phyloP scores from a whole-genome alignment of 192 early-diverging fungal genomes.

The Coemansia pectinata region DNA sequence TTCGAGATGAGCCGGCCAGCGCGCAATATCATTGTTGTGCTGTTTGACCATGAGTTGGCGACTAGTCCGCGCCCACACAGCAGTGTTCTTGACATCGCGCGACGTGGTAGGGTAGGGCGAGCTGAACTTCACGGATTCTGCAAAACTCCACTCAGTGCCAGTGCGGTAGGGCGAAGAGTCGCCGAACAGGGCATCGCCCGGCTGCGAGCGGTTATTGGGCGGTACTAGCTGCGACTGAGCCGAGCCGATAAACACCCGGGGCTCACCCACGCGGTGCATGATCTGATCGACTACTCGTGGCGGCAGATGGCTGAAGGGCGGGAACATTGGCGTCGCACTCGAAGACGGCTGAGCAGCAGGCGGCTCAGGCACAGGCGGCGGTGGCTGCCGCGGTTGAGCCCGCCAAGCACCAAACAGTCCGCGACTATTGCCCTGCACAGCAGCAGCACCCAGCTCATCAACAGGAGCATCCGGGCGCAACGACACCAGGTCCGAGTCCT shows the following conservation, averaged over 20 bases:
- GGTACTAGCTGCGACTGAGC: constrained; percentile 31
- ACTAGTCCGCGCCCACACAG: constrained; percentile 18
- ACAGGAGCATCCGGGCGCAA: not conserved
- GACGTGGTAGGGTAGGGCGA: constrained; percentile 41
- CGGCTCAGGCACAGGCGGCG: not conserved
- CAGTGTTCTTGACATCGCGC: constrained; percentile 21
- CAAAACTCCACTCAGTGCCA: constrained; percentile 53
- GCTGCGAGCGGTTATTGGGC: constrained; percentile 10
- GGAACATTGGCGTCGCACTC: constrained; percentile 41
- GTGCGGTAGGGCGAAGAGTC: constrained; percentile 45
- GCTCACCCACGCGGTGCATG: constrained; percentile 53
- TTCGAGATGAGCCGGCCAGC: constrained; percentile 45
- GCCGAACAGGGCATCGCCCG: constrained; percentile 13
- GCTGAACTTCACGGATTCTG: constrained; percentile 45
- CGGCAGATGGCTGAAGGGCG: constrained; percentile 57
- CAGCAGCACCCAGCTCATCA: not conserved
- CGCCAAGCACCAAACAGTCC: not conserved
- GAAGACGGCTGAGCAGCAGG: not conserved
- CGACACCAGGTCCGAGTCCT: not conserved
- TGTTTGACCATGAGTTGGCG: constrained; percentile 26
- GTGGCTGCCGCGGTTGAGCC: not conserved
- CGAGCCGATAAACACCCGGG: constrained; percentile 48
- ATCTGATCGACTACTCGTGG: constrained; percentile 35
- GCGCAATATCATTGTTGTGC: constrained; percentile 27
- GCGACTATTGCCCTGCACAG: not conserved